Conservation (phyloP, 2,329 filamentous ascomycete genomes). For the Xylaria sp. region DNA sequence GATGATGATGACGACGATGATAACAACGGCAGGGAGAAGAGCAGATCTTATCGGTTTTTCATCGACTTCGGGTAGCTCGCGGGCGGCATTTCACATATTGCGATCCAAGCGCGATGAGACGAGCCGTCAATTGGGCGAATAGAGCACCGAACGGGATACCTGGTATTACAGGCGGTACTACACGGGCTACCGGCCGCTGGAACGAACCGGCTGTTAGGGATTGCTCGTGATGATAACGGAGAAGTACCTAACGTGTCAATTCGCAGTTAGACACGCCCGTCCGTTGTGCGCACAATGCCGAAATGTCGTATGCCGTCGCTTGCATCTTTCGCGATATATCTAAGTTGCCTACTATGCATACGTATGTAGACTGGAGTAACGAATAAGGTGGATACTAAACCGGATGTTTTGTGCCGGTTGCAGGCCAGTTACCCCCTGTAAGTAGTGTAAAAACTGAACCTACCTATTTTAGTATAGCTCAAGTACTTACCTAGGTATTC, state of each 20-base stretch:
- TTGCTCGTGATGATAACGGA: background rate
- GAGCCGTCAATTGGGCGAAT: constrained; percentile 5
- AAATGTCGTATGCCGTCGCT: constrained; percentile 1
- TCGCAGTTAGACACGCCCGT: background rate
- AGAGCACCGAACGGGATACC: background rate
- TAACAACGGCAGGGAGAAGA: background rate
- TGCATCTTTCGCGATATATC: background rate
- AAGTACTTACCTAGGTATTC: too few species aligned
- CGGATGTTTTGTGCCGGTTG: constrained; percentile 13
- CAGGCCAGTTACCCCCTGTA: background rate
- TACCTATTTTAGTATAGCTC: too few species aligned
- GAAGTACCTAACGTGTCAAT: background rate
- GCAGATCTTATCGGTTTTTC: constrained; percentile 19
- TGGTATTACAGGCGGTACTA: too few species aligned
- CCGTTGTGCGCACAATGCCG: background rate
- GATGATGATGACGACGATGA: background rate
- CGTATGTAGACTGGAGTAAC: background rate
- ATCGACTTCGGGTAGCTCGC: constrained; percentile 11
- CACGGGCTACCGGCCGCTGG: background rate
- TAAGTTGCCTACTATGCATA: too few species aligned
- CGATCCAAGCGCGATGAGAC: constrained; percentile 19
- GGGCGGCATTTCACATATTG: constrained; percentile 41
- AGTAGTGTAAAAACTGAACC: too few species aligned
- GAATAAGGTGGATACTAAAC: background rate
- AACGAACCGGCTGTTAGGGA: background rate